A percentile compares a stretch with the other conserved stretches of the same genome.
Evolutionary conservation across 371 early-diverging fungal genomes (phyloP).

Genomic region (Choanephora cucurbitarum): DNA sequence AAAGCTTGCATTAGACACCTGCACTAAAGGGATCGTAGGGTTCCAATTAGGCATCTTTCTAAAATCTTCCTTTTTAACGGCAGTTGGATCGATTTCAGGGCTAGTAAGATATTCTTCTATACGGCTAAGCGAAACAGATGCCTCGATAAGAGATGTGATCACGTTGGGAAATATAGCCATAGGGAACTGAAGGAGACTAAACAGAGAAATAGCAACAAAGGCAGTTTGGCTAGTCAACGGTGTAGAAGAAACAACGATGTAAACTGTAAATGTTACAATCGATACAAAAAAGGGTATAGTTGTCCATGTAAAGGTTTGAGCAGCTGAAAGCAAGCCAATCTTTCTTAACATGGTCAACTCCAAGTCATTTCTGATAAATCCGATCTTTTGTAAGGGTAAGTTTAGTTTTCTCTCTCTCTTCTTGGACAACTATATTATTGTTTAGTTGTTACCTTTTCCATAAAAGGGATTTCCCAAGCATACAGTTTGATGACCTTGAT

Average conservation of each 20-base stretch:
- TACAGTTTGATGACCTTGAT: slow-evolving; percentile 54
- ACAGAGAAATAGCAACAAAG: slow-evolving; percentile 81
- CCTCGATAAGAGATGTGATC: slow-evolving; percentile 66
- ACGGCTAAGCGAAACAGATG: slow-evolving; percentile 73
- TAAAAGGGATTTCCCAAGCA: slow-evolving; percentile 38
- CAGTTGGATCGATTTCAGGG: slow-evolving; percentile 69
- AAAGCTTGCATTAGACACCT: slow-evolving; percentile 13
- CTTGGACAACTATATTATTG: slow-evolving; percentile 14
- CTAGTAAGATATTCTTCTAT: slow-evolving; percentile 67
- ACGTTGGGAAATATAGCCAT: slow-evolving; percentile 57
- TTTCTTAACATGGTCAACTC: slow-evolving; percentile 69
- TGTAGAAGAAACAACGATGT: slow-evolving; percentile 45
- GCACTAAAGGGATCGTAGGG: slow-evolving; percentile 22
- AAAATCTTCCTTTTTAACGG: slow-evolving; percentile 42
- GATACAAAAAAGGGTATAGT: slow-evolving; percentile 82
- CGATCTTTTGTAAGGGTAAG: slow-evolving; percentile 33
- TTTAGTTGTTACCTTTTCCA: slow-evolving; percentile 26
- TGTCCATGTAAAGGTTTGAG: slow-evolving; percentile 58
- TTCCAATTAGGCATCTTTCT: slow-evolving; percentile 27
- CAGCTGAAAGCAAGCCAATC: slow-evolving; percentile 55
- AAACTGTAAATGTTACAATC: slow-evolving; percentile 75
- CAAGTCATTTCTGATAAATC: slow-evolving; percentile 63
- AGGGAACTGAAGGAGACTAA: slow-evolving; percentile 88
- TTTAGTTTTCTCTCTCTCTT: too few relatives aligned
- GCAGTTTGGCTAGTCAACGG: slow-evolving; percentile 68